Conservation (phyloP, 2,329 filamentous ascomycete species). For the Lithohypha guttulata region DNA sequence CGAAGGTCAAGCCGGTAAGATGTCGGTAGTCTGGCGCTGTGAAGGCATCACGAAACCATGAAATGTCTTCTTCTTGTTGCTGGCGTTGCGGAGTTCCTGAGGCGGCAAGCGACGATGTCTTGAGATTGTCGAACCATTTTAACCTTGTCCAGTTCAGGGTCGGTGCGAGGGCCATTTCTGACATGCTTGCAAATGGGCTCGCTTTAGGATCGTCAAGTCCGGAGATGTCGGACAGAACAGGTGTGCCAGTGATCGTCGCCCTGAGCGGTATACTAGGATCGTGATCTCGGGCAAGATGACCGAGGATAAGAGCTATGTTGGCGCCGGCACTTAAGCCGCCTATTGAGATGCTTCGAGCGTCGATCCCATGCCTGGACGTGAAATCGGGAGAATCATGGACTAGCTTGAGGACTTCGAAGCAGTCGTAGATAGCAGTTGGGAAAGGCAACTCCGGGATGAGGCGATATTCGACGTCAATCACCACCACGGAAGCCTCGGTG, state of each 20-base stretch:
- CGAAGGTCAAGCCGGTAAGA: slow-evolving; percentile 40
- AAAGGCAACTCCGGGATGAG: slow-evolving; percentile 42
- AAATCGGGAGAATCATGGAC: slow-evolving; percentile 23
- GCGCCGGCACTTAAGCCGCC: slow-evolving; percentile 36
- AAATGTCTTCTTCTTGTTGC: slow-evolving; percentile 14
- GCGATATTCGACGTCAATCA: slow-evolving; percentile 44
- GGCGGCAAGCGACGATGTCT: slow-evolving; percentile 23
- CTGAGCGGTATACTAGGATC: slow-evolving; percentile 27
- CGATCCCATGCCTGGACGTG: slow-evolving; percentile 32
- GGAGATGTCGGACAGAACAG: slow-evolving; percentile 33
- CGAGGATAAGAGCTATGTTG: slow-evolving; percentile 23
- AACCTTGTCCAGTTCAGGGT: slow-evolving; percentile 37
- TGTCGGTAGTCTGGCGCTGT: slow-evolving; percentile 12
- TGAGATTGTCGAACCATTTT: slow-evolving; percentile 32
- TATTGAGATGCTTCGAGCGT: slow-evolving; percentile 31
- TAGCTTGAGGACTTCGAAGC: slow-evolving; percentile 37
- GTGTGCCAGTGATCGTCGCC: slow-evolving; percentile 33
- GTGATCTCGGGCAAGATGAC: slow-evolving; percentile 33
- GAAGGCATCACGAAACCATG: neutral
- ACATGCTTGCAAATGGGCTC: slow-evolving; percentile 33
- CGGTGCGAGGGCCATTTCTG: slow-evolving; percentile 33
- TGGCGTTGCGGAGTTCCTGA: slow-evolving; percentile 14
- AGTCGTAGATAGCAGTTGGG: slow-evolving; percentile 40
- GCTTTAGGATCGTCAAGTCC: slow-evolving; percentile 28
- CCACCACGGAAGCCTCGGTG: slow-evolving; percentile 33